Evolutionary conservation across 202 grass and related monocot species (phyloP).

Genomic region (Panicum virgatum): DNA sequence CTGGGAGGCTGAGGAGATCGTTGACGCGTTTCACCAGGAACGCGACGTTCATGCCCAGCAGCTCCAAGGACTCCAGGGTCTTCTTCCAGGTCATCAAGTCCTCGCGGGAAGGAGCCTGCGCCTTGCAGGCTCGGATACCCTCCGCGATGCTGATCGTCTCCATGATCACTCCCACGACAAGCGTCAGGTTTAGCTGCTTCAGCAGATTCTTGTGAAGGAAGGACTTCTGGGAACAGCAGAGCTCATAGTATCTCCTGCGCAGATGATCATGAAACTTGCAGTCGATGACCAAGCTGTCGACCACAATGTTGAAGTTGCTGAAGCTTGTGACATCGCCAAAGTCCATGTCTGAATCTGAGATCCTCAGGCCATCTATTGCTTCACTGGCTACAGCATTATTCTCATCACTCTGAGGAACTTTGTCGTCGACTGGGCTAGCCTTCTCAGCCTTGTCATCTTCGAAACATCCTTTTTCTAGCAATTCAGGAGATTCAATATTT

Average conservation of each 20-base stretch:
- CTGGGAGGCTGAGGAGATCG: constrained; percentile 3
- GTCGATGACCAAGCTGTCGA: constrained; percentile 45
- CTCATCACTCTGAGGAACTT: neutral
- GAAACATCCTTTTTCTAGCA: constrained; percentile 4
- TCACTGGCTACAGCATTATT: neutral
- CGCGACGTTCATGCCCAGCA: constrained; percentile 41
- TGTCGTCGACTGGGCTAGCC: neutral
- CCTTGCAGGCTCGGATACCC: constrained; percentile 39
- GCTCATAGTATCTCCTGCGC: constrained; percentile 47
- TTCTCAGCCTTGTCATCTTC: neutral
- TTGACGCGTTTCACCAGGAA: constrained; percentile 42
- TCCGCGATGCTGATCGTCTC: constrained; percentile 44
- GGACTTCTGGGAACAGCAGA: constrained; percentile 38
- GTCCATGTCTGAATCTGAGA: constrained; percentile 26
- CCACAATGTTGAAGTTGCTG: constrained; percentile 35
- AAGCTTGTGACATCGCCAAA: constrained; percentile 23
- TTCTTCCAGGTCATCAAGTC: constrained; percentile 52
- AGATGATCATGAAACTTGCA: constrained; percentile 27
- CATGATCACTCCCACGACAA: constrained; percentile 45
- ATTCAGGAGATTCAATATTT: constrained; percentile 1
- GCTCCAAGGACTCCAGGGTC: constrained; percentile 40
- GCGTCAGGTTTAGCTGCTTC: constrained; percentile 34
- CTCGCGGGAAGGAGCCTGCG: neutral
- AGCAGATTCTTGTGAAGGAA: constrained; percentile 49
- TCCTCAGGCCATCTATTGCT: constrained; percentile 30